Percentiles rank a stretch among this genome's conserved stretches.
These are phyloP conservation scores for Lolium multiflorum DNA, from an alignment of 176 grass and related monocot species.

Conservation along the genomic window DNA sequence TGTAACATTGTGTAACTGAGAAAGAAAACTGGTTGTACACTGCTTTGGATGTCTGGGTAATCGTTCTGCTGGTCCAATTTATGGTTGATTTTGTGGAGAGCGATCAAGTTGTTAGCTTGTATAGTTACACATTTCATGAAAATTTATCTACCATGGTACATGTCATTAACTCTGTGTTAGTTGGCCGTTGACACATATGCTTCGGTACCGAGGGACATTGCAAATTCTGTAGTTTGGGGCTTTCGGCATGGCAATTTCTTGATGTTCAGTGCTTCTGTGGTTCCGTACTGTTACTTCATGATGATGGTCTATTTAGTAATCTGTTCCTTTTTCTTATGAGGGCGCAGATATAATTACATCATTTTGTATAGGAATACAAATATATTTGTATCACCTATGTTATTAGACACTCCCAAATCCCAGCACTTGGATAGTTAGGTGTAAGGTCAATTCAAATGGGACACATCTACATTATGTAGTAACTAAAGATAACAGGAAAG, in stretches of 20 bases:
- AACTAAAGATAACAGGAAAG: neutral
- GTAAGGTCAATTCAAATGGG: neutral
- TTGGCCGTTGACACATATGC: neutral
- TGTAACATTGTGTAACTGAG: conserved; percentile 10
- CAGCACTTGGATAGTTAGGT: neutral
- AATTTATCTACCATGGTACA: neutral
- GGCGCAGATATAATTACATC: neutral
- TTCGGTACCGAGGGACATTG: neutral
- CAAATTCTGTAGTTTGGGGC: neutral
- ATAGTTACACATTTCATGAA: neutral
- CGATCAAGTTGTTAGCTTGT: neutral
- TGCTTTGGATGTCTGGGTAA: neutral
- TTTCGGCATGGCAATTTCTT: neutral
- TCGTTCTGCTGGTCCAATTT: conserved; percentile 12
- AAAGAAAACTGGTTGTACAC: neutral
- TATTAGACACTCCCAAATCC: neutral
- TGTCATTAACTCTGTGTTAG: neutral
- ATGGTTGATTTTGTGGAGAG: conserved; percentile 12
- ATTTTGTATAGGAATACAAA: neutral
- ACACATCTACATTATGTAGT: conserved; percentile 5
- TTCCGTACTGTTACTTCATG: conserved; percentile 11
- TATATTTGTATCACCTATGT: neutral
- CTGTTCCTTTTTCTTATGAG: conserved; percentile 4
- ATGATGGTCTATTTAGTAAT: neutral
- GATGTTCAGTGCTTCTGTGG: conserved; percentile 6